Conservation (phyloP, 257 asterid genomes). For the Solanum piurae region DNA sequence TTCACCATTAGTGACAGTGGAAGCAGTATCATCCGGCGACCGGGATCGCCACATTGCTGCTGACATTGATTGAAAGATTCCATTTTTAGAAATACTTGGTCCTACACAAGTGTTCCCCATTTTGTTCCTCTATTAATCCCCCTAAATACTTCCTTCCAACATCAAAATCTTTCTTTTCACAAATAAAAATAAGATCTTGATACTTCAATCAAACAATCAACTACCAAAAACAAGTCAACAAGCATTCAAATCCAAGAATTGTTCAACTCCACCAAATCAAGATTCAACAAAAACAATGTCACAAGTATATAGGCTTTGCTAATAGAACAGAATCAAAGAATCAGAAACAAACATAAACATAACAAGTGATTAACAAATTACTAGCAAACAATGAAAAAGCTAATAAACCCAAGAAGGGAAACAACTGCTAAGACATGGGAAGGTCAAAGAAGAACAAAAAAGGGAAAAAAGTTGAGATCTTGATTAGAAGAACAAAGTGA, state of each 20-base stretch:
- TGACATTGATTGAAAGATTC: constrained; percentile 11
- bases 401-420: background rate
- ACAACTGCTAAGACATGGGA: background rate
- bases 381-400: background rate
- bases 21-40: background rate
- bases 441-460: background rate
- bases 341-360: background rate
- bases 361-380: background rate
- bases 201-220: background rate
- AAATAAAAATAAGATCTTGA: background rate
- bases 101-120: constrained; percentile 15
- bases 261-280: background rate
- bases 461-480: background rate
- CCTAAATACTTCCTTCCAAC: background rate
- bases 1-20: background rate
- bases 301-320: background rate
- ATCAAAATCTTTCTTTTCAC: background rate
- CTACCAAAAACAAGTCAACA: background rate
- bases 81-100: constrained; percentile 9
- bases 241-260: background rate
- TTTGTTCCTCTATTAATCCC: background rate
- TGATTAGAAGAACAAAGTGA: constrained; percentile 2
- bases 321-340: background rate
- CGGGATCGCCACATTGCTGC: constrained; percentile 12
- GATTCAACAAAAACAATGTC: background rate